Conservation (phyloP, 1,284 basidiomycete genomes). For the Fomitopsis palustris region DNA sequence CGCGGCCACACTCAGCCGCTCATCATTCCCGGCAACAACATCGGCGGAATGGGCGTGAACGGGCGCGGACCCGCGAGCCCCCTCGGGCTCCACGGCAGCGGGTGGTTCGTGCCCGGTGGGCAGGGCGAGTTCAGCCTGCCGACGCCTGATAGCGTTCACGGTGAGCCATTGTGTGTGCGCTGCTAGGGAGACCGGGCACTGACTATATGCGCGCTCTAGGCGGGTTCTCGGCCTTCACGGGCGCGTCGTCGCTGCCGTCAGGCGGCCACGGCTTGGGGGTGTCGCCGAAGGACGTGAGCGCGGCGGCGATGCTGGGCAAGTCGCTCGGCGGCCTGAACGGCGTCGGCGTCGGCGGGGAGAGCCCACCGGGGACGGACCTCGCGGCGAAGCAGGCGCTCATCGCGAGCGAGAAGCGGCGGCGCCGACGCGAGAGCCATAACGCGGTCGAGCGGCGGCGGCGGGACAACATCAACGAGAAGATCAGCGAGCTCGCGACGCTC, state of each 20-base stretch:
- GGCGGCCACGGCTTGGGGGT: constrained; percentile 2
- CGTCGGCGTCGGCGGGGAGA: constrained; percentile 21
- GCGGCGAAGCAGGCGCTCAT: constrained; percentile 45
- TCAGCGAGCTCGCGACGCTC: constrained; percentile 82
- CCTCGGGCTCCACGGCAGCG: constrained; percentile 28
- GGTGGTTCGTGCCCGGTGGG: constrained; percentile 21
- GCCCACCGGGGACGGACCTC: constrained; percentile 29
- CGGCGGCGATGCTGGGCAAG: constrained; percentile 11
- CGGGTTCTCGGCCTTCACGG: constrained; percentile 25
- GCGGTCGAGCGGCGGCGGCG: constrained; percentile 84
- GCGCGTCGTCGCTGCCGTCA: constrained; percentile 9
- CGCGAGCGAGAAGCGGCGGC: constrained; percentile 73
- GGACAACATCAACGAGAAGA: constrained; percentile 95
- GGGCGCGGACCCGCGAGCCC: constrained; percentile 23
- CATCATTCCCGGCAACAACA: constrained; percentile 46
- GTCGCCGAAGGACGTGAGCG: constrained; percentile 3
- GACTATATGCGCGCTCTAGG: constrained; percentile 5
- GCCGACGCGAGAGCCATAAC: constrained; percentile 84
- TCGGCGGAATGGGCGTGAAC: constrained; percentile 9
- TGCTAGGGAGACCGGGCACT: background rate
- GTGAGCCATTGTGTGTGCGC: constrained; percentile 10
- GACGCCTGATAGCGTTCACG: constrained; percentile 38
- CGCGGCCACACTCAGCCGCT: constrained; percentile 43
- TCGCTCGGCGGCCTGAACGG: constrained; percentile 10
- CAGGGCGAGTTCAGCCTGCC: constrained; percentile 35